Evolutionary conservation across 1,139 yeast genomes (phyloP), one percentile per base, ranked within the genome.

Genomic region (Kazachstania sp.): DNA sequence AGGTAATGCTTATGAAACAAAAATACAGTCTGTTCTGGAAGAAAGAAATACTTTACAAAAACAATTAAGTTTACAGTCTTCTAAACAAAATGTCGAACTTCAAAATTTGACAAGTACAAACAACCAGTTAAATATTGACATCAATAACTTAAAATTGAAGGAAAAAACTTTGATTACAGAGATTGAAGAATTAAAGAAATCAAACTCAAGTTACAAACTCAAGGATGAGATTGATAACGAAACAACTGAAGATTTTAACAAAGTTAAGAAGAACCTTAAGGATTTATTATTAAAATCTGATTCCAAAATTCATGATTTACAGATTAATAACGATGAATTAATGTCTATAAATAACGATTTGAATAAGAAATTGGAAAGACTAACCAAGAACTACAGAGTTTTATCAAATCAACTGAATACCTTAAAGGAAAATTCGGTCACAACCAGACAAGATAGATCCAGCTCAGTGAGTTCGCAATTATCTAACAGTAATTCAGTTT

Each of bases 321-420:
- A 83, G 53, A 71, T 70, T 39, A 58, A 81, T 55, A 85, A 83
- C 55, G 65, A 65, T 45, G 72, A 77, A 28, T 71, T 86, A 56
- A 79, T 81, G 61, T 75, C 74, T 48, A 67, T 83, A 43, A 82
- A 79, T 52, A 90, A 83, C 43, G 95, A 87, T 51, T 66, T 80
- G 29, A 77, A 73, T 34, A 70, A 79, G 55, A 84, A 84, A 59
- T 70, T 81, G 45, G 86, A 83, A 44, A 71, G 87, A 53, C 59
- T 84, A 39, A 75, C 81, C 12, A 83, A 80, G 58, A 83, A 81
- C 54, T 83, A 82, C 65, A 83, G 81, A 62, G 49, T 60, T 12
- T 45, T 82, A 23, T 74, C 85, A 0, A 77, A 72, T 48, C 88
- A 83, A 57, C 72, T 79, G 52, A 75, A 74, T 45, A 64, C 71